Evolutionary conservation across 2,329 filamentous ascomycete species (phyloP), one percentile per base, ranked within the genome.

Genomic region (Trichoderma simmonsii): DNA sequence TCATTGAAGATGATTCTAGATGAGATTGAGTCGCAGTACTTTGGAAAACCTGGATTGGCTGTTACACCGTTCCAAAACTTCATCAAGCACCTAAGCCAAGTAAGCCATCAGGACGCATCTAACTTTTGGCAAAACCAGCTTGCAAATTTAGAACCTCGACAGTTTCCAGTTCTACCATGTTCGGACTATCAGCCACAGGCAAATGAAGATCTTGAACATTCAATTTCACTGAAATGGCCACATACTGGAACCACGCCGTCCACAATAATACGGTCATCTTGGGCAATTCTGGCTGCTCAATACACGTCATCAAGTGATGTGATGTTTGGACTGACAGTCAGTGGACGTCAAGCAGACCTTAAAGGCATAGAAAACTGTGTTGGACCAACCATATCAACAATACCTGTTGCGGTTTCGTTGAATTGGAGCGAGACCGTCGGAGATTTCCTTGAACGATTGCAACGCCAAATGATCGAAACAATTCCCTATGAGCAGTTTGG

Each of bases 401-500:
- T 75, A 9, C 74, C 75, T 34, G 26, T 74, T 12, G 65, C 72
- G 14, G 54, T 73, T 54, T 59, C 57, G 3, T 24, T 76, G 9
- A 30, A 73, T 21, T 39, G 36, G 32, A 26, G 54, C 18, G 64
- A 74, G 36, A 59, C 71, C 14, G 39, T 69, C 12, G 34, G 28
- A 24, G 28, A 15, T 18, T 76, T 72, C 21, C 73, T 76, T n/a
- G 56, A 51, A 5, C 54, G 60, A 12, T 59, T 78, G 14, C 77
- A 80, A 73, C 70, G 73, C n/a, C 72, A 72, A 69, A 60, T 73
- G 12, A 66, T 71, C 26, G 75, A 79, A 63, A 76, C 73, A 73
- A 73, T 68, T 1, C 73, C 72, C 4, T 76, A 71, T 54, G 79
- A 77, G 65, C 73, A 79, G 15, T 71, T 76, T 28, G 77, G 77